Percentiles rank a stretch among this genome's conserved stretches.
Evolutionary conservation across 148 eudicot genomes (phyloP).

Genomic region (Oxyria digyna): DNA sequence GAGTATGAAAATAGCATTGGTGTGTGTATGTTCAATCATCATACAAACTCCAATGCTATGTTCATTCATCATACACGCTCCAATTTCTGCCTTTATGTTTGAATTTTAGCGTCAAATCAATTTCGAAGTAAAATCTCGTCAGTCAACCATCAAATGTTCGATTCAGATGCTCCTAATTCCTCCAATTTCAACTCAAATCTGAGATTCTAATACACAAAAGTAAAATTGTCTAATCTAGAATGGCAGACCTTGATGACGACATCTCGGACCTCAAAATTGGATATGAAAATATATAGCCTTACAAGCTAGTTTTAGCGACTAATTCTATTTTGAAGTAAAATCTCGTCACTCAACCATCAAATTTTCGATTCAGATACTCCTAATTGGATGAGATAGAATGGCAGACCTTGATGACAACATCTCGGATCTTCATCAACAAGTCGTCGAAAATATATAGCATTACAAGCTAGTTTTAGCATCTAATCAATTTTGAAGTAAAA

Average conservation of each 20-base stretch:
- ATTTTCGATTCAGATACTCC: background rate
- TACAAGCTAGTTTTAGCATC: background rate
- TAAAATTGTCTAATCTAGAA: background rate
- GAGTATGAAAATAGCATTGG: background rate
- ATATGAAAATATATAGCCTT: no score
- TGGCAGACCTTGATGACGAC: constrained; percentile 60
- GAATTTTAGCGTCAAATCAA: no score
- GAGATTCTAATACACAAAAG: background rate
- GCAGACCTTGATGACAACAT: constrained; percentile 66
- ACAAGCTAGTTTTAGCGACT: no score
- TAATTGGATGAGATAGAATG: background rate
- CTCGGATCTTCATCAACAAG: no score
- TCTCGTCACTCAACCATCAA: background rate
- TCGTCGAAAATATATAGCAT: no score
- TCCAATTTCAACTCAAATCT: background rate
- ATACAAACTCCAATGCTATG: no score
- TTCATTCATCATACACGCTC: no score
- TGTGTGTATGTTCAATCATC: no score
- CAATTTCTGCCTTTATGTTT: no score
- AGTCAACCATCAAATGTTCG: background rate
- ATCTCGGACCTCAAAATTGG: constrained; percentile 71
- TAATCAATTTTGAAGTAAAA: background rate
- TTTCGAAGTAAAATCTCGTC: no score
- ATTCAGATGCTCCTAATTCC: background rate
- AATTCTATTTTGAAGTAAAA: no score